phyloP scores from a whole-genome alignment of 2,329 filamentous ascomycete species.

The Didymellaceae sp. region DNA sequence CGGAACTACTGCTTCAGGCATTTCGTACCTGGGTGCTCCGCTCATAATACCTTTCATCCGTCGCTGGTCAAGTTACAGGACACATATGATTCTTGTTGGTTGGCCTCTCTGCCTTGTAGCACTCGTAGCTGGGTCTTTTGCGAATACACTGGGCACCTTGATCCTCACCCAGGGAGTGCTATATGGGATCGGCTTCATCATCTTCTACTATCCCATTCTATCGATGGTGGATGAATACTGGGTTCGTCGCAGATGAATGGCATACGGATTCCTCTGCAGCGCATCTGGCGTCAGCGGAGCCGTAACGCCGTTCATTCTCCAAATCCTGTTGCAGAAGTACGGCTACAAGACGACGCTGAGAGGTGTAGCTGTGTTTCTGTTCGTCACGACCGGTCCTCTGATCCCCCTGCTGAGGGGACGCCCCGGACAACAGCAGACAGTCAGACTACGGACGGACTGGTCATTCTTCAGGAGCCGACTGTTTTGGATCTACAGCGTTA shows the following conservation, averaged over 20 bases:
- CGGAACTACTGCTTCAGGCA: conserved; percentile 40
- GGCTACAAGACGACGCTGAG: conserved; percentile 52
- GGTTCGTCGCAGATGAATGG: conserved; percentile 56
- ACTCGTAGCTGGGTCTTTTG: conserved; percentile 45
- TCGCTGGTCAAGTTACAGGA: conserved; percentile 38
- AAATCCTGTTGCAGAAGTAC: conserved; percentile 45
- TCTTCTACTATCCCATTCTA: conserved; percentile 56
- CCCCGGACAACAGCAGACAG: conserved; percentile 37
- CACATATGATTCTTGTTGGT: conserved; percentile 39
- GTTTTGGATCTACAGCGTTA: conserved; percentile 43
- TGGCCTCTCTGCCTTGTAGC: conserved; percentile 38
- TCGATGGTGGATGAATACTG: conserved; percentile 60
- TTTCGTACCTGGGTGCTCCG: conserved; percentile 53
- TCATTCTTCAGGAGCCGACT: conserved; percentile 28
- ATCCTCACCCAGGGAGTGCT: conserved; percentile 48
- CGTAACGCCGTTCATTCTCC: conserved; percentile 51
- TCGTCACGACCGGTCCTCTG: conserved; percentile 37
- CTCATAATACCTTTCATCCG: conserved; percentile 44
- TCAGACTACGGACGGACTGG: conserved; percentile 41
- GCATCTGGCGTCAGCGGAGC: conserved; percentile 52
- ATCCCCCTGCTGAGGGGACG: conserved; percentile 49
- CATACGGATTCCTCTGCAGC: conserved; percentile 55
- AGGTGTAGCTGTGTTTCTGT: conserved; percentile 45
- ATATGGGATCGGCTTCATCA: conserved; percentile 53
- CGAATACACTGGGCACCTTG: conserved; percentile 34